A percentile compares a stretch with the other conserved stretches of the same genome.
Conservation (phyloP, 805 yeast genomes). For the Ogataea paradorogensis region DNA sequence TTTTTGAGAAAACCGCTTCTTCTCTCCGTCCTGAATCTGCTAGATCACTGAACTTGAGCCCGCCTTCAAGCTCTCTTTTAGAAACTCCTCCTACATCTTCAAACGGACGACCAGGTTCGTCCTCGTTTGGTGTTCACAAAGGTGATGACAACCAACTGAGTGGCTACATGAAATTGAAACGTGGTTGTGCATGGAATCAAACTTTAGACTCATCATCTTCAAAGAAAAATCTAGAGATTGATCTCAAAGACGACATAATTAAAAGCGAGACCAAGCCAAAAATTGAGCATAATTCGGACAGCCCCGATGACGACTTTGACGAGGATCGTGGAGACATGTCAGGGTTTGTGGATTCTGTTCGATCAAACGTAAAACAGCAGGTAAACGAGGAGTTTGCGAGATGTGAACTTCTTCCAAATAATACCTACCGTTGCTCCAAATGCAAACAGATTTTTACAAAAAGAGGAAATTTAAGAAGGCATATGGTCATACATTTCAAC, state of each 20-base stretch:
- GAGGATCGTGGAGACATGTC: constrained; percentile 1
- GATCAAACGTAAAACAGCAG: constrained; percentile 13
- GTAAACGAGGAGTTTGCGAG: constrained; percentile 22
- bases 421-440: constrained; percentile 20
- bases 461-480: constrained; percentile 26
- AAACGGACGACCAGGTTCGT: constrained; percentile 1
- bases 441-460: constrained; percentile 25
- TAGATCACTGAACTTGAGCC: constrained; percentile 3
- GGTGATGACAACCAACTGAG: background rate
- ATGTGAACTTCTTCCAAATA: constrained; percentile 21
- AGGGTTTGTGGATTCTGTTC: background rate
- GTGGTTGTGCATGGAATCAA: constrained; percentile 2
- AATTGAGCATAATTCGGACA: background rate
- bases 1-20: constrained; percentile 2
- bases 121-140: background rate
- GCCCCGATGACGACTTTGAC: background rate
- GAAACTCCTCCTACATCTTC: constrained; percentile 14
- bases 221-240: no score
- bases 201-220: background rate
- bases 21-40: background rate
- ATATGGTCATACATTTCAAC: constrained; percentile 25
- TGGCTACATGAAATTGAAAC: constrained; percentile 4
- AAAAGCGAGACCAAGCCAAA: background rate
- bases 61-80: constrained; percentile 3
- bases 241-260: background rate